Percentiles rank a stretch among this genome's conserved stretches.
These are phyloP conservation scores for Phytophthora aleatoria DNA, from an alignment of 352 stramenopile species.

Conservation along the genomic window DNA sequence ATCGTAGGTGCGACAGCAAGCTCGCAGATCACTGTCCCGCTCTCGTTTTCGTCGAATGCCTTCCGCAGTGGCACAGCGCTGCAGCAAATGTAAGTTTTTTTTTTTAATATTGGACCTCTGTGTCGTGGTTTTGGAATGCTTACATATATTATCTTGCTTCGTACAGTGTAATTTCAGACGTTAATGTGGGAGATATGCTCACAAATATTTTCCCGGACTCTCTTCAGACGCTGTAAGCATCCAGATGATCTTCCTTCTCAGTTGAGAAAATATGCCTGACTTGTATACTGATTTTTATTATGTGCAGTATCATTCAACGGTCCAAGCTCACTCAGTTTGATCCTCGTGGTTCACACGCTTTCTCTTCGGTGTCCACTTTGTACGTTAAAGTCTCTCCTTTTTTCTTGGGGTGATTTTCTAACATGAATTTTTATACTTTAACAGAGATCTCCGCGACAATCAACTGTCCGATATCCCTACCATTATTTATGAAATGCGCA, in stretches of 20 bases:
- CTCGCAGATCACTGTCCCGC: slow-evolving; percentile 54
- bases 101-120: too few species aligned
- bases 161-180: slow-evolving; percentile 57
- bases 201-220: slow-evolving; percentile 67
- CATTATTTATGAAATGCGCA: slow-evolving; percentile 71
- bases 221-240: slow-evolving; percentile 60
- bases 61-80: slow-evolving; percentile 53
- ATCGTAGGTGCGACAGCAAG: slow-evolving; percentile 59
- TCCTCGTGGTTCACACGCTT: slow-evolving; percentile 45
- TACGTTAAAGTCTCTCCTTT: slow-evolving; percentile 34
- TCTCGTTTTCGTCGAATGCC: slow-evolving; percentile 55
- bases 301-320: slow-evolving; percentile 63
- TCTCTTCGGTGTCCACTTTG: slow-evolving; percentile 56
- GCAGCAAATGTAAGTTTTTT: slow-evolving; percentile 49
- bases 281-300: background rate
- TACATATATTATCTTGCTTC: slow-evolving; percentile 5
- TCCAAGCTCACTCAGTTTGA: slow-evolving; percentile 67
- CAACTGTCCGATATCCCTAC: slow-evolving; percentile 60
- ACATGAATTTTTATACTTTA: background rate
- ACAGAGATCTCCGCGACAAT: slow-evolving; percentile 74
- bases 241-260: background rate
- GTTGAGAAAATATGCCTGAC: slow-evolving; percentile 4
- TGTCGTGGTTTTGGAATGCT: background rate
- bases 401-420: slow-evolving; percentile 6
- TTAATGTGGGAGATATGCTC: slow-evolving; percentile 63